Evolutionary conservation across 805 yeast species (phyloP).

Genomic region (Sugiyamaella floridensis): DNA sequence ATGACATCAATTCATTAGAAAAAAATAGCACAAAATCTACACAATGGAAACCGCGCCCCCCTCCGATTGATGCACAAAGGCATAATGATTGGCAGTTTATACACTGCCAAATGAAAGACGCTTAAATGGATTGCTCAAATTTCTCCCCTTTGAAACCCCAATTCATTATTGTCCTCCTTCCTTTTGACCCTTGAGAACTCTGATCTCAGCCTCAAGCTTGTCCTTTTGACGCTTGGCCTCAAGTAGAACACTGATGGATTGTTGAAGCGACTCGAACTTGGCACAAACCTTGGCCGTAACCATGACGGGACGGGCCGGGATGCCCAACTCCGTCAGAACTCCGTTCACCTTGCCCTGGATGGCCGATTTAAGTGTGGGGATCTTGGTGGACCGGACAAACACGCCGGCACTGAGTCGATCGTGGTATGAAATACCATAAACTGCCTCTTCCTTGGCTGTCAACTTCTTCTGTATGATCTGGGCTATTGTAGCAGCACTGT

Average conservation of each 20-base stretch:
- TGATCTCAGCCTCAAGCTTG: constrained; percentile 73
- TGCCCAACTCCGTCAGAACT: constrained; percentile 67
- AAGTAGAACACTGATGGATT: constrained; percentile 60
- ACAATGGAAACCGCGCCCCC: too few relatives aligned
- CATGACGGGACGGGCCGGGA: constrained; percentile 79
- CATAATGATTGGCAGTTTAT: too few relatives aligned
- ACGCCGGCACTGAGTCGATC: constrained; percentile 62
- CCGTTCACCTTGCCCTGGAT: constrained; percentile 55
- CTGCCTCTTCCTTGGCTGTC: constrained; percentile 70
- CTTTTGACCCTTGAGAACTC: constrained; percentile 28
- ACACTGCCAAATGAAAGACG: neutral
- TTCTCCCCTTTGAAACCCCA: neutral
- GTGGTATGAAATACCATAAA: constrained; percentile 76
- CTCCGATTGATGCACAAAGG: too few relatives aligned
- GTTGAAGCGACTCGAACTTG: constrained; percentile 67
- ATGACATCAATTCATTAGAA: too few relatives aligned
- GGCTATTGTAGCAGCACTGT: constrained; percentile 19
- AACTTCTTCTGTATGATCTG: constrained; percentile 44
- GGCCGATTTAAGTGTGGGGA: constrained; percentile 72
- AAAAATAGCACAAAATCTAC: too few relatives aligned
- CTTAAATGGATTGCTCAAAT: neutral
- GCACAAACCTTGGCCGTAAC: constrained; percentile 74
- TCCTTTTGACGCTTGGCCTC: constrained; percentile 85
- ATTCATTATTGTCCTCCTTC: neutral
- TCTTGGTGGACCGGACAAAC: constrained; percentile 67